phyloP scores from a whole-genome alignment of 2,329 filamentous ascomycete genomes.

The Colletotrichum eleusines region DNA sequence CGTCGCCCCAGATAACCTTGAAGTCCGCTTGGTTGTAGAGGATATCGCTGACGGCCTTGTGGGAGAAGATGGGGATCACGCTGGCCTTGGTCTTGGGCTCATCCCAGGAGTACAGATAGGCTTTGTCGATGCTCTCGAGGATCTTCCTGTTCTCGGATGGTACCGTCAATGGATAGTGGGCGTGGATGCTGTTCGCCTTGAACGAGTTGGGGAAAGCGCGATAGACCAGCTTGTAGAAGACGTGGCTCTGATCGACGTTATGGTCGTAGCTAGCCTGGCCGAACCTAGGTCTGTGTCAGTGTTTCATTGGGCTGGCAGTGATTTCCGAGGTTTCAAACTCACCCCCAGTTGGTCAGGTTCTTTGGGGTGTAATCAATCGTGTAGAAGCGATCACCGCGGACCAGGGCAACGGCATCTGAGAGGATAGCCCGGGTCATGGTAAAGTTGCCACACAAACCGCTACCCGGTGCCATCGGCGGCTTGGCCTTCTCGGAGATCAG shows the following conservation, averaged over 20 bases:
- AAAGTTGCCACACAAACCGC: constrained; percentile 61
- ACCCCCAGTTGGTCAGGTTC: constrained; percentile 77
- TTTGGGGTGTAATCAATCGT: constrained; percentile 69
- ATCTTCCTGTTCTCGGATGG: constrained; percentile 68
- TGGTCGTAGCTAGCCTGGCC: constrained; percentile 67
- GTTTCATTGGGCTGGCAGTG: not conserved
- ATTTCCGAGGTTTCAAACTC: constrained; percentile 39
- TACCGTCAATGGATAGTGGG: constrained; percentile 64
- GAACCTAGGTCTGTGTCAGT: constrained; percentile 31
- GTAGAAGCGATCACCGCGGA: constrained; percentile 74
- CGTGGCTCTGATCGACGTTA: constrained; percentile 71
- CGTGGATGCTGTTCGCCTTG: constrained; percentile 72
- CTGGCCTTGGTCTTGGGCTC: constrained; percentile 59
- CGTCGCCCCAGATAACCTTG: constrained; percentile 69
- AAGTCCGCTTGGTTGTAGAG: constrained; percentile 66
- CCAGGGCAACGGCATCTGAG: constrained; percentile 71
- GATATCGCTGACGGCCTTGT: constrained; percentile 64
- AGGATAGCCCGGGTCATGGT: constrained; percentile 66
- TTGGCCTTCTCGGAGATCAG: constrained; percentile 56
- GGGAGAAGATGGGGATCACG: constrained; percentile 64
- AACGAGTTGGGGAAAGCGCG: constrained; percentile 74
- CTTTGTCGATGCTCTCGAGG: constrained; percentile 66
- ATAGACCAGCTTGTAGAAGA: constrained; percentile 75
- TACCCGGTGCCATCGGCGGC: constrained; percentile 60
- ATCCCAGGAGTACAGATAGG: constrained; percentile 70